These are phyloP conservation scores for Tulasnella sp. DNA, from an alignment of 768 basidiomycete genomes.

Conservation along the genomic window DNA sequence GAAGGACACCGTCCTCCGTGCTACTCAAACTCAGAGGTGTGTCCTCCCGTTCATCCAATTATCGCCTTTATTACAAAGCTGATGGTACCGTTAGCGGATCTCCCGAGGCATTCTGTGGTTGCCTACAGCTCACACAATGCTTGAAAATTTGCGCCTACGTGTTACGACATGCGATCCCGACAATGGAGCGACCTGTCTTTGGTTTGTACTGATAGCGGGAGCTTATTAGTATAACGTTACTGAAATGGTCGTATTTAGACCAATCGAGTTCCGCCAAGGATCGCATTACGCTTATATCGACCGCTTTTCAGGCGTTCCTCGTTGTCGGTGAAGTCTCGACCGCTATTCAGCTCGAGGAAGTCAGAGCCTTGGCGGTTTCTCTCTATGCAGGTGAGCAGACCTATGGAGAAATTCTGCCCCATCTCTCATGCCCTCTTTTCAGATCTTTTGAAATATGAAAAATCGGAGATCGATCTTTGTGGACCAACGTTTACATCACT, in stretches of 20 bases:
- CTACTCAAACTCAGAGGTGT: not conserved
- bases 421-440: not conserved
- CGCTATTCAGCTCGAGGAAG: conserved; percentile 52
- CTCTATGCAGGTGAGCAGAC: conserved; percentile 56
- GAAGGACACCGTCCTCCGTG: conserved; percentile 20
- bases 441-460: conserved; percentile 84
- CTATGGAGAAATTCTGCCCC: conserved; percentile 16
- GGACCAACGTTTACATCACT: conserved; percentile 71
- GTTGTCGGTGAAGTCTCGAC: conserved; percentile 48
- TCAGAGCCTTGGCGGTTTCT: conserved; percentile 65
- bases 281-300: conserved; percentile 51
- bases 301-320: conserved; percentile 50
- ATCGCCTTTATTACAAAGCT: not conserved
- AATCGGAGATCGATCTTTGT: conserved; percentile 63
- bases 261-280: conserved; percentile 28
- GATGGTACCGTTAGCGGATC: not conserved
- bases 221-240: too few species aligned
- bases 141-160: conserved; percentile 73
- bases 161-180: conserved; percentile 56
- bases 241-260: too few species aligned
- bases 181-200: conserved; percentile 20
- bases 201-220: conserved; percentile 34
- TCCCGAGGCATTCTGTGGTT: conserved; percentile 24
- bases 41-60: not conserved
- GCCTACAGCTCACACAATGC: conserved; percentile 44